Base-by-base conservation (phyloP, 208 protist genomes). In the Trypanosoma conorhini region DNA sequence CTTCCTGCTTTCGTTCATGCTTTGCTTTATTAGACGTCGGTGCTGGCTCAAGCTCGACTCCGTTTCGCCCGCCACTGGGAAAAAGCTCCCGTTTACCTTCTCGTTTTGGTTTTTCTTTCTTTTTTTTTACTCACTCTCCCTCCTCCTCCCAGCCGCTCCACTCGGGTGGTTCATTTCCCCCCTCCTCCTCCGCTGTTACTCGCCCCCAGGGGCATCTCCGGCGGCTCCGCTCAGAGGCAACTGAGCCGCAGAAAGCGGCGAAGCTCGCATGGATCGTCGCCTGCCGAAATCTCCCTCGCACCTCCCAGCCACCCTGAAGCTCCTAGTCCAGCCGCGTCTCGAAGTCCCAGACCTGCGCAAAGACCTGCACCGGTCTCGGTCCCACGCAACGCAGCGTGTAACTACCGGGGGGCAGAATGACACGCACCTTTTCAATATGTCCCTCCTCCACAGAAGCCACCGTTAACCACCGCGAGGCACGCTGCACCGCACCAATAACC, bases 261-360 rank as follows among this genome's bases (percentile, higher is more conserved):
- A 19, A 19, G 5, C 42, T 19, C 42, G 15, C 17, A 19, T 15
- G 42, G 15, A 46, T 21, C 17, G 42, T 19, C 42, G 42, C 1
- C 42, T 19, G 42, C 42, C 15, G 9, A 46, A 19, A 46, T 13
- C 42, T 3, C 8, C 8, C 42, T 46, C 15, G 13, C 42, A 13
- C 9, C 42, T 1, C 8, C 42, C 42, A 19, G 13, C 17, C 9
- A 3, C 42, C 42, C 17, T 19, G 21, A 56, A 59, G 26, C 22
- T 65, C n/a, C 70, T 82, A 93, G 42, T 70, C 66, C 22, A 95
- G 65, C 64, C 91, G 80, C 19, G 79, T 79, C 64, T 91, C 85
- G 9, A 95, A 54, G 59, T 95, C 90, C 85, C 85, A 93, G n/a
- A 79, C 83, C 74, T 93, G 87, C 3, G 86, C 84, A 72, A 93